phyloP scores from a whole-genome alignment of 2,329 filamentous ascomycete species.

The Monilinia polystroma region DNA sequence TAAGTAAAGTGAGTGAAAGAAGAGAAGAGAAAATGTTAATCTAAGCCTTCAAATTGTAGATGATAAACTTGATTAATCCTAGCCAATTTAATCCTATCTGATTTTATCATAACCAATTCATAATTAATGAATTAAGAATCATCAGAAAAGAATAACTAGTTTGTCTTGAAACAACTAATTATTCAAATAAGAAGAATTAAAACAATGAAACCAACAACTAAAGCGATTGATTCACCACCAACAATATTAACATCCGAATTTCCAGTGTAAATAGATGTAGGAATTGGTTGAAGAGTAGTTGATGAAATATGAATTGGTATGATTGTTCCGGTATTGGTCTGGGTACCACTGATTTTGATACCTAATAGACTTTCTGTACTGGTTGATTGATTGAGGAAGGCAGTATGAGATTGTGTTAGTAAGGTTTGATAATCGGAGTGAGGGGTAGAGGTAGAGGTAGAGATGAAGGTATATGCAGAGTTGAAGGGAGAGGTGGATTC shows the following conservation, averaged over 20 bases:
- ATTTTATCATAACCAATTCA: too few relatives aligned
- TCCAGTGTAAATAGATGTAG: not conserved
- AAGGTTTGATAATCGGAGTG: not conserved
- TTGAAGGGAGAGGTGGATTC: not conserved
- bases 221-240: not conserved
- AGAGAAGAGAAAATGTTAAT: too few relatives aligned
- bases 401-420: not conserved
- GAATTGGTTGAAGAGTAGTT: not conserved
- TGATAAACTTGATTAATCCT: too few relatives aligned
- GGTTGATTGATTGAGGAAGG: not conserved
- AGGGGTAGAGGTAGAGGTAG: too few relatives aligned
- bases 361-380: not conserved
- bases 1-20: too few relatives aligned
- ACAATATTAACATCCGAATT: not conserved
- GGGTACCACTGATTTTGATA: not conserved
- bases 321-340: not conserved
- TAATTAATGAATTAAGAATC: too few relatives aligned
- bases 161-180: too few relatives aligned
- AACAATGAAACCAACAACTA: not conserved
- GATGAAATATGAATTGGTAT: not conserved
- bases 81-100: too few relatives aligned
- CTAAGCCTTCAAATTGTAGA: too few relatives aligned
- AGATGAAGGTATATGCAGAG: not conserved
- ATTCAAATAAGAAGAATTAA: slow-evolving; percentile 1
- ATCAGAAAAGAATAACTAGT: too few relatives aligned